Conservation (phyloP, 2,329 filamentous ascomycete species). For the Fusarium graminum region DNA sequence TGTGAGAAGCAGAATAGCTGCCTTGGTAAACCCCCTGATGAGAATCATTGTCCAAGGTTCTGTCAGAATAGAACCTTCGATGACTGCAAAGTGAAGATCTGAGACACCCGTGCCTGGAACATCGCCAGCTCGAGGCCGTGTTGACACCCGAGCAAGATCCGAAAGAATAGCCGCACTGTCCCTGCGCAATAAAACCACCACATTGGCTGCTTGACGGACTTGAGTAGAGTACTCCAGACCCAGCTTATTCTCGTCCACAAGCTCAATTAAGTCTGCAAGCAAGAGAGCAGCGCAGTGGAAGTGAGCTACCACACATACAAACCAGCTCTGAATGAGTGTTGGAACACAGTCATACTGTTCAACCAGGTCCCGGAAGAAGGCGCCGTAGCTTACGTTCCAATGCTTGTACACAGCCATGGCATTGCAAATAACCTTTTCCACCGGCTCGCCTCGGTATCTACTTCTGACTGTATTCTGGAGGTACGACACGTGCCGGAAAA, state of each 20-base stretch:
- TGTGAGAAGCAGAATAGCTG: conserved; percentile 57
- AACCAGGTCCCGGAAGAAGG: conserved; percentile 66
- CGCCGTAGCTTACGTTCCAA: conserved; percentile 66
- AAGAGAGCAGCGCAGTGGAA: conserved; percentile 70
- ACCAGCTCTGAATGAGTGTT: conserved; percentile 69
- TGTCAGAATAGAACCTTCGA: conserved; percentile 67
- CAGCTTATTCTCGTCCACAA: conserved; percentile 59
- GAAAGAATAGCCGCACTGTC: conserved; percentile 61
- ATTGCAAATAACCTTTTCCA: conserved; percentile 64
- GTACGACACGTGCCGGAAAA: conserved; percentile 68
- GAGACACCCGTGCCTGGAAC: conserved; percentile 44
- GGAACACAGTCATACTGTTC: conserved; percentile 64
- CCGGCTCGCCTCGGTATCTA: conserved; percentile 51
- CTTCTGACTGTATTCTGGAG: conserved; percentile 66
- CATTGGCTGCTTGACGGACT: conserved; percentile 48
- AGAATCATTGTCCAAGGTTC: conserved; percentile 71
- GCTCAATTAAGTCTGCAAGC: conserved; percentile 66
- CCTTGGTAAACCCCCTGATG: conserved; percentile 65
- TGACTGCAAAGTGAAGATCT: conserved; percentile 66
- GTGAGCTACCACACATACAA: conserved; percentile 68
- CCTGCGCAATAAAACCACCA: conserved; percentile 58
- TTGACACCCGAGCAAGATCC: conserved; percentile 62
- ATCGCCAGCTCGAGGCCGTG: conserved; percentile 51
- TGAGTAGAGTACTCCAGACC: conserved; percentile 47
- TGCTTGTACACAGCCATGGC: conserved; percentile 65